These are phyloP conservation scores for Herpetospermum pedunculosum DNA, from an alignment of 306 rosid species.

Conservation along the genomic window DNA sequence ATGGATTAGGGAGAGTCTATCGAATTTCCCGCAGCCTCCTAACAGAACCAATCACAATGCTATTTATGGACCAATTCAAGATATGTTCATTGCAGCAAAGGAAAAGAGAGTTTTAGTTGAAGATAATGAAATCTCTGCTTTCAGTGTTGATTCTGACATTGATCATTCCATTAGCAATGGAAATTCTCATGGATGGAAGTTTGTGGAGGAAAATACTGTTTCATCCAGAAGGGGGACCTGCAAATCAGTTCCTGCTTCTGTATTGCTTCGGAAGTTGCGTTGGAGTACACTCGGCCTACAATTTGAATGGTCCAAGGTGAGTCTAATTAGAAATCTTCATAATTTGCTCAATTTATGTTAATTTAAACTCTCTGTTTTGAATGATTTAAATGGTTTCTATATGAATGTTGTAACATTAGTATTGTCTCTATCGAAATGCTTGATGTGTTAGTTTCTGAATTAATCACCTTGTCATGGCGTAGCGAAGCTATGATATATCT, in stretches of 20 bases:
- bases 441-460: background rate
- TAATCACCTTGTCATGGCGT: constrained; percentile 9
- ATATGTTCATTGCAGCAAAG: constrained; percentile 50
- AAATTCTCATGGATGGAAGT: constrained; percentile 34
- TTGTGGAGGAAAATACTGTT: constrained; percentile 26
- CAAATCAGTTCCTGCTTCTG: constrained; percentile 48
- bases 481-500: constrained; percentile 74
- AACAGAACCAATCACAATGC: constrained; percentile 93
- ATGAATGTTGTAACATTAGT: background rate
- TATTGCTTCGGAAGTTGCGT: constrained; percentile 62
- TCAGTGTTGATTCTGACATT: constrained; percentile 13
- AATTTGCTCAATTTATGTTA: background rate
- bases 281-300: constrained; percentile 98
- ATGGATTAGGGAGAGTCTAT: constrained; percentile 70
- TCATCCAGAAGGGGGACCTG: constrained; percentile 22
- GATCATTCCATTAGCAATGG: constrained; percentile 13
- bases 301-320: constrained; percentile 90
- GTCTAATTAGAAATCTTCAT: background rate
- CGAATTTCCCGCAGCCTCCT: constrained; percentile 77
- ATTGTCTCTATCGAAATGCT: background rate
- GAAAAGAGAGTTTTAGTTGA: constrained; percentile 42
- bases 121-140: constrained; percentile 19
- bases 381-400: background rate
- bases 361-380: background rate
- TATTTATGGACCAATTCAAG: constrained; percentile 50